Base-by-base conservation (phyloP, 2,329 filamentous ascomycete genomes). In the Pseudocercospora cruenta region DNA sequence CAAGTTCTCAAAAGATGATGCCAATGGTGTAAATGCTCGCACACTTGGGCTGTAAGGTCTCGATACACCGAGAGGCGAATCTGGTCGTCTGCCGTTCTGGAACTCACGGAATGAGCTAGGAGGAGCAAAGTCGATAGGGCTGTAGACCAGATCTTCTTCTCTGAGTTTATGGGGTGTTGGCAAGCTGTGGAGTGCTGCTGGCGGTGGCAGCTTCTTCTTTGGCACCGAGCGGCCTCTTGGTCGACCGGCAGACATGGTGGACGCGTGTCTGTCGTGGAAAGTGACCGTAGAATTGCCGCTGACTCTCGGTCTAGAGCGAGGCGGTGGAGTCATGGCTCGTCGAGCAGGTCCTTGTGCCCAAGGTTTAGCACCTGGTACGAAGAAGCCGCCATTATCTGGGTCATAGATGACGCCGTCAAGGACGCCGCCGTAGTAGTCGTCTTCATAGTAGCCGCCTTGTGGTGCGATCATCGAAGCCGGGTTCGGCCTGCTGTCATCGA, bases 291-390 rank as follows among this genome's bases (percentile, higher is more conserved):
- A 72, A 47, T 70, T 70, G 63, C 81, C 78, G 39, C 82, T 82
- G 76, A 82, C 82, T 72, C 85, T 83, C 54, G 80, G 78, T 59
- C 88, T 87, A 66, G 86, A 88, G 63, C 86, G 85, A 70, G 94
- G 94, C 19, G 94, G 94, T 60, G 94, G 94, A 21, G 94, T 98
- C 94, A 98, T 97, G 60, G 94, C 94, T 74, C 94, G 91, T 73
- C 94, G 91, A 69, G 88, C 90, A 16, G 96, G 87, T 10, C 92
- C 93, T 78, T 97, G 88, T 10, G 94, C 91, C 72, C 91, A 97
- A 2, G 94, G 88, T 64, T 81, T 80, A 21, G 78, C 76, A 49
- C 76, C 77, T 10, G 80, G 77, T 22, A 82, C 80, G 64, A 93
- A 87, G 73, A 93, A 94, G 21, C 80, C 79, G 63, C 89, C 85